Evolutionary conservation across 768 basidiomycete species (phyloP).

Genomic region (Thelephora ganbajun): DNA sequence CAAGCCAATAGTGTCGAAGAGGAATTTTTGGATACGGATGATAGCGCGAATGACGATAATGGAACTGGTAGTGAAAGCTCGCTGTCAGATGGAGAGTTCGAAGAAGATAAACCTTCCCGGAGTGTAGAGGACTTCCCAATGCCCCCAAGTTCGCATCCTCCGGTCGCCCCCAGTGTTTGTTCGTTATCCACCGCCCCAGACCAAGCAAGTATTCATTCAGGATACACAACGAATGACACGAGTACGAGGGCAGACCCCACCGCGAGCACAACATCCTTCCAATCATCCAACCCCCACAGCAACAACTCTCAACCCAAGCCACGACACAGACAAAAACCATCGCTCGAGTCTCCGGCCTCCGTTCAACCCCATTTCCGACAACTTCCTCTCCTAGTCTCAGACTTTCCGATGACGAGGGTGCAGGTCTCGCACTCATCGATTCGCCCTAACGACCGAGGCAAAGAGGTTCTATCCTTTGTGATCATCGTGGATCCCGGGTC

Average conservation of each 20-base stretch:
- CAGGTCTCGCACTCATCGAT: conserved; percentile 73
- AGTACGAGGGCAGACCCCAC: conserved; percentile 6
- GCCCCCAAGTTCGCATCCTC: no score
- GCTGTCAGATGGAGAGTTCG: conserved; percentile 22
- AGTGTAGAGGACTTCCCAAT: no score
- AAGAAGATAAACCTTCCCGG: background rate
- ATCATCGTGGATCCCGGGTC: conserved; percentile 60
- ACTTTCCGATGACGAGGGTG: conserved; percentile 62
- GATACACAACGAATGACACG: conserved; percentile 9
- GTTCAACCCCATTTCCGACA: conserved; percentile 41
- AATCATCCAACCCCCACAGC: background rate
- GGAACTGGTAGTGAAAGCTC: conserved; percentile 11
- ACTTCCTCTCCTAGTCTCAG: conserved; percentile 51
- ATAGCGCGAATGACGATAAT: conserved; percentile 29
- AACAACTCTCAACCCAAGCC: conserved; percentile 10
- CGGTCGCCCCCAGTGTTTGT: background rate
- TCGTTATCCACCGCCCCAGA: background rate
- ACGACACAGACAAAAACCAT: conserved; percentile 9
- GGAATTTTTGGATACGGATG: conserved; percentile 59
- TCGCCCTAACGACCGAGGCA: conserved; percentile 77
- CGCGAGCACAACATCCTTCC: conserved; percentile 7
- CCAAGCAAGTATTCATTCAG: conserved; percentile 5
- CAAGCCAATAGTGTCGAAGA: background rate
- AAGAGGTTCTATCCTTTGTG: conserved; percentile 85
- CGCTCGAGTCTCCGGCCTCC: conserved; percentile 16